These are phyloP conservation scores for Corymbia maculata DNA, from an alignment of 345 rosid genomes.

Conservation along the genomic window DNA sequence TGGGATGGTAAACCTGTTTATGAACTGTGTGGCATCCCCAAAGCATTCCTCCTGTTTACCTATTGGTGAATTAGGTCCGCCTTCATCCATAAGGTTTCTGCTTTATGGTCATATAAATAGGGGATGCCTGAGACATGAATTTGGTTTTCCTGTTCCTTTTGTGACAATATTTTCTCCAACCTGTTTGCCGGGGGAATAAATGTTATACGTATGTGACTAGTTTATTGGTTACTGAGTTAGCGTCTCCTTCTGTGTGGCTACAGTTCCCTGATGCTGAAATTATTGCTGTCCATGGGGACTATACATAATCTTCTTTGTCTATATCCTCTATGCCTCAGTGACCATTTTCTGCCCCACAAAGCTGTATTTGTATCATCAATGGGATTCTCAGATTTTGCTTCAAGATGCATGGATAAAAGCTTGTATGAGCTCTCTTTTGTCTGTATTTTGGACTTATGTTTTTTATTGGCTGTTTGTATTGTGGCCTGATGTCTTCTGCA, in stretches of 20 bases:
- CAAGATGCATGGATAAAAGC: conserved; percentile 70
- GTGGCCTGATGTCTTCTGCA: not conserved
- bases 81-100: not conserved
- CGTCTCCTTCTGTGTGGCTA: not conserved
- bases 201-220: not conserved
- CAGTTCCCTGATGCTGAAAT: not conserved
- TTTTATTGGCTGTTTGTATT: not conserved
- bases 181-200: not conserved
- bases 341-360: conserved; percentile 91
- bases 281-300: not conserved
- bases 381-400: conserved; percentile 90
- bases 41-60: not conserved
- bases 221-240: not conserved
- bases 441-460: not conserved
- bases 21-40: not conserved
- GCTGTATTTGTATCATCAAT: conserved; percentile 96
- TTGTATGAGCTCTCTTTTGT: not conserved
- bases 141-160: not conserved
- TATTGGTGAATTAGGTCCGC: not conserved
- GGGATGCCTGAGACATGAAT: not conserved
- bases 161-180: not conserved
- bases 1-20: not conserved
- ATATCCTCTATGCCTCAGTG: conserved; percentile 30
- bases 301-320: not conserved
- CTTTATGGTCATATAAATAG: not conserved